A percentile compares a stretch with the other conserved stretches of the same genome.
Conservation (phyloP, 805 yeast species). For the Diddensiella caesifluorescens region DNA sequence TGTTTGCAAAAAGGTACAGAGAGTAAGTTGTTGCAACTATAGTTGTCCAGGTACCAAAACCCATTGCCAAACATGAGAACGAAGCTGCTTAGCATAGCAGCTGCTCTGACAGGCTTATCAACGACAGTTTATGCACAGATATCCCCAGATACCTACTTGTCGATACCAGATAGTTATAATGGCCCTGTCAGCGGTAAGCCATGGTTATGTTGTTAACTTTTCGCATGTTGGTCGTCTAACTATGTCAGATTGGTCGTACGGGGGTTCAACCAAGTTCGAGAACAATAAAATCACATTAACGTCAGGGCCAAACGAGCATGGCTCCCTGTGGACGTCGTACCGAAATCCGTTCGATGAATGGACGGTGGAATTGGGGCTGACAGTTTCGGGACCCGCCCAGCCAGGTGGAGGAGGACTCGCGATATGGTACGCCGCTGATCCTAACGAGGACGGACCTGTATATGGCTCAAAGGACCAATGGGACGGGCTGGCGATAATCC, state of each 20-base stretch:
- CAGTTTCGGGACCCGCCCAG: constrained; percentile 30
- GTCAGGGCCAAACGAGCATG: constrained; percentile 24
- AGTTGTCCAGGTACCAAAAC: no score
- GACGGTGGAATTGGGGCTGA: constrained; percentile 31
- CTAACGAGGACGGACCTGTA: constrained; percentile 30
- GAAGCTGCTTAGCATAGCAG: no score
- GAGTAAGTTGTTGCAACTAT: no score
- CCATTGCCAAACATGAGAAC: no score
- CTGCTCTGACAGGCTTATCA: no score
- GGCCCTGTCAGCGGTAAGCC: neutral
- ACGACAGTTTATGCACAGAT: no score
- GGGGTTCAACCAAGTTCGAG: constrained; percentile 21
- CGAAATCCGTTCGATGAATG: constrained; percentile 30
- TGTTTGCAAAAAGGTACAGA: no score
- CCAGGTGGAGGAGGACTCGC: constrained; percentile 35
- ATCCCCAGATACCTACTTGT: constrained; percentile 1
- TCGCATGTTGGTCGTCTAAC: no score
- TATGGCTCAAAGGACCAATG: constrained; percentile 35
- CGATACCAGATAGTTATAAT: constrained; percentile 4
- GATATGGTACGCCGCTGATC: constrained; percentile 33
- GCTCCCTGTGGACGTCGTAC: constrained; percentile 33
- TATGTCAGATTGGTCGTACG: constrained; percentile 22
- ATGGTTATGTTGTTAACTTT: neutral
- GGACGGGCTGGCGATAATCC: constrained; percentile 38
- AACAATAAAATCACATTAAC: constrained; percentile 24